These are phyloP conservation scores for Mycothermus thermophilus DNA, from an alignment of 495 filamentous ascomycete species.

Conservation along the genomic window DNA sequence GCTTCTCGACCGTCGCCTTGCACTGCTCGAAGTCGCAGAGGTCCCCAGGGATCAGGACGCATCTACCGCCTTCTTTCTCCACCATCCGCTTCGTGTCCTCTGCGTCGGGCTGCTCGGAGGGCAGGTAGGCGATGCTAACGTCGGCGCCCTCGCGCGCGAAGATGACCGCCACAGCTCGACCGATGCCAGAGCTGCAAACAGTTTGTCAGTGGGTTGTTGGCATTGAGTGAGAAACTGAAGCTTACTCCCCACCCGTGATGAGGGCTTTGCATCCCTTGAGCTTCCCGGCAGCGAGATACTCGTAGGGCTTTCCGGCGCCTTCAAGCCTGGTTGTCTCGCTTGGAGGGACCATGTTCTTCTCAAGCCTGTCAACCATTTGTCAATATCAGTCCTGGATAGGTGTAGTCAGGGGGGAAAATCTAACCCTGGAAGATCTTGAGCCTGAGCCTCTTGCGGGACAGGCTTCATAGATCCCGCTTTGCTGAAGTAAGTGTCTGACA, in stretches of 20 bases:
- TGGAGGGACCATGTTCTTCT: slow-evolving; percentile 14
- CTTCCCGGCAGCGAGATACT: slow-evolving; percentile 28
- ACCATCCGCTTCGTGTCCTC: slow-evolving; percentile 39
- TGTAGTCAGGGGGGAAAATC: background rate
- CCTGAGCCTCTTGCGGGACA: slow-evolving; percentile 4
- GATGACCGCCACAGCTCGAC: slow-evolving; percentile 40
- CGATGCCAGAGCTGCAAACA: slow-evolving; percentile 35
- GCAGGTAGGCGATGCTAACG: slow-evolving; percentile 41
- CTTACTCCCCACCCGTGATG: slow-evolving; percentile 44
- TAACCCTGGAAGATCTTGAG: slow-evolving; percentile 5
- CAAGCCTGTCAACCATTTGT: slow-evolving; percentile 4
- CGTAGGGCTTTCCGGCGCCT: slow-evolving; percentile 7
- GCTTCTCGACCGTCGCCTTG: slow-evolving; percentile 34
- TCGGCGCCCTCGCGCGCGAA: slow-evolving; percentile 45
- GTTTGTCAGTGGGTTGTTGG: background rate
- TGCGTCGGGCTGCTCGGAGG: slow-evolving; percentile 40
- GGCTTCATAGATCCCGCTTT: slow-evolving; percentile 2
- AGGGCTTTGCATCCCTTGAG: slow-evolving; percentile 37
- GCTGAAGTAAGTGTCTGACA: slow-evolving; percentile 2
- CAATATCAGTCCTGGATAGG: background rate
- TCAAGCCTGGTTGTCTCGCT: slow-evolving; percentile 18
- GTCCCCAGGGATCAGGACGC: slow-evolving; percentile 35
- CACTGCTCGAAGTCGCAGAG: slow-evolving; percentile 35
- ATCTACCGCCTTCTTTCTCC: slow-evolving; percentile 31
- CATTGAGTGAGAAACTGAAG: background rate